Base-by-base conservation (phyloP, 257 asterid species). In the Echites panduratus region DNA sequence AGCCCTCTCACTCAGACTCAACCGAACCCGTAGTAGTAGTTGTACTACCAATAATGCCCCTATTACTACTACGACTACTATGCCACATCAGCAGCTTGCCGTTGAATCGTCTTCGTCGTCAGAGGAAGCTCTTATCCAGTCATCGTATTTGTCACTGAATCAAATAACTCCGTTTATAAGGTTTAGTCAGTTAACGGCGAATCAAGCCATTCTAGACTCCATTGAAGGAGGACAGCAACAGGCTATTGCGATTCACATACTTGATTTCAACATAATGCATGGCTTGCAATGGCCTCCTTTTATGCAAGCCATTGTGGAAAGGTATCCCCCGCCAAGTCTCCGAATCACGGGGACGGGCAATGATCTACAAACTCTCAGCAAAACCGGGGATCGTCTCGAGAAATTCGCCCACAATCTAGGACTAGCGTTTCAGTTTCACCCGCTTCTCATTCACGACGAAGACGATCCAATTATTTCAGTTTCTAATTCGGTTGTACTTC, bases 231-330 rank as follows among this genome's bases (percentile, higher is more conserved):
- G 87, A 40, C 89, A 66, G 9, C 88, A 92, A 47, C 50, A 9
- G 16, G 16, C 57, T 0, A 17, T 3, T 16, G 5, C 6, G 0
- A 82, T 95, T 59, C 99, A 95, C 90, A 87, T 95, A 70, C 84
- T 95, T 38, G 99, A 95, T 73, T 92, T 95, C 75, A 93, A 95
- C 75, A 90, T 95, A 82, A 88, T 87, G 89, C 98, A 95, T 78
- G 99, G 99, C 63, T 93, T 95, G 4, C 99, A 95, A 70, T 95
- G 99, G 99, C 99, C 99, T 9, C 96, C 99, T 2, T 84, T 95
- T 48, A 95, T 95, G 99, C 97, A 89, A 69, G 98, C 98, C 20
- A 72, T 92, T 52, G 95, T 89, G 14, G 96, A 95, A 63, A 85
- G 96, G 0, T 86, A 75, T 70, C 99, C 99, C 0, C 78, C 86